Evolutionary conservation across 345 rosid genomes (phyloP).

Genomic region (Geranium brycei): DNA sequence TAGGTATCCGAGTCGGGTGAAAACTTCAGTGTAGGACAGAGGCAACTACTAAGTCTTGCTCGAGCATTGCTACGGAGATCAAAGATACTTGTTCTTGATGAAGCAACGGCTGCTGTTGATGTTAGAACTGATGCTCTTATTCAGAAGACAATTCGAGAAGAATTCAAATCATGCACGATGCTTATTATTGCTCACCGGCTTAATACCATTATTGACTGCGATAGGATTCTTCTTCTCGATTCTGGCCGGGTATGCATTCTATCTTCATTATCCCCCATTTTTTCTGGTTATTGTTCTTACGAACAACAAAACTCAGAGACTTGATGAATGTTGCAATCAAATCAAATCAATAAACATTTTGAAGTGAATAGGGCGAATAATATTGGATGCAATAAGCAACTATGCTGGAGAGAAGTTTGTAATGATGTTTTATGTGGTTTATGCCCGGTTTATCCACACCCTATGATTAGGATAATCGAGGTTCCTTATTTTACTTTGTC

Average conservation of each 20-base stretch:
- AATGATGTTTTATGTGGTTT: too few species aligned
- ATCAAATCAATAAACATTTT: background rate
- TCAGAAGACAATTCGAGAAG: slow-evolving; percentile 96
- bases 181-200: slow-evolving; percentile 94
- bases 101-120: slow-evolving; percentile 99
- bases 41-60: slow-evolving; percentile 93
- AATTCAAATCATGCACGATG: slow-evolving; percentile 92
- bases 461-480: too few species aligned
- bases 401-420: too few species aligned
- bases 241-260: slow-evolving; percentile 61
- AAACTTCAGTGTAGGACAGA: slow-evolving; percentile 95
- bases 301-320: too few species aligned
- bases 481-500: too few species aligned
- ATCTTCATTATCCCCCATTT: background rate
- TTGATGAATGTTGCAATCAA: background rate
- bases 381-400: too few species aligned
- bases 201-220: slow-evolving; percentile 91
- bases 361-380: too few species aligned
- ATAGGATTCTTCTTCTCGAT: slow-evolving; percentile 75
- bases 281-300: background rate
- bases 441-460: too few species aligned
- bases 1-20: slow-evolving; percentile 96
- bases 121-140: slow-evolving; percentile 97
- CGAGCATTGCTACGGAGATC: slow-evolving; percentile 91
- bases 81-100: slow-evolving; percentile 95